These are phyloP conservation scores for Ogataea philodendri DNA, from an alignment of 805 yeast species.

Conservation along the genomic window DNA sequence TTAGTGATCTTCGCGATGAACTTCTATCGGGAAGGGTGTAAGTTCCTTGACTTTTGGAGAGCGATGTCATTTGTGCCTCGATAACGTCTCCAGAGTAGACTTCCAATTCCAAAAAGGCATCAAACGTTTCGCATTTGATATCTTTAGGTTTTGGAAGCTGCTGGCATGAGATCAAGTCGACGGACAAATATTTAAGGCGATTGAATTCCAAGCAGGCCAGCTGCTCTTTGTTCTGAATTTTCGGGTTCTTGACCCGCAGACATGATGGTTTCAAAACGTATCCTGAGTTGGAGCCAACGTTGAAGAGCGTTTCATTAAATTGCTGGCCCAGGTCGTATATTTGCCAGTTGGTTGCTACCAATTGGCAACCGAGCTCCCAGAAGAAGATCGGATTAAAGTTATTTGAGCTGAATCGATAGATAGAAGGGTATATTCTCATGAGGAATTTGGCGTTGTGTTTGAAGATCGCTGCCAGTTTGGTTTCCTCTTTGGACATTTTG, in stretches of 20 bases:
- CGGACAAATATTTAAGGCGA: conserved; percentile 25
- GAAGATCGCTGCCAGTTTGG: conserved; percentile 51
- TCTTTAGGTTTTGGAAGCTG: conserved; percentile 72
- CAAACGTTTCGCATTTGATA: conserved; percentile 43
- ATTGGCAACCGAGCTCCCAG: conserved; percentile 86
- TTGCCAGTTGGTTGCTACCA: conserved; percentile 98
- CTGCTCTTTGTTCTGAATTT: conserved; percentile 17
- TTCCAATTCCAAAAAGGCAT: conserved; percentile 64
- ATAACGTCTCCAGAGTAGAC: conserved; percentile 43
- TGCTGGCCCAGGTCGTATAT: conserved; percentile 88
- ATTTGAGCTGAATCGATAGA: conserved; percentile 68
- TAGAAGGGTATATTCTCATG: conserved; percentile 87
- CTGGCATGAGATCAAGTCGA: conserved; percentile 75
- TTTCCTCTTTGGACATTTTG: conserved; percentile 60
- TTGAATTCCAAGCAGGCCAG: conserved; percentile 23
- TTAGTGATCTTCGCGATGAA: not conserved
- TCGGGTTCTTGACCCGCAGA: conserved; percentile 18
- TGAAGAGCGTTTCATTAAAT: conserved; percentile 79
- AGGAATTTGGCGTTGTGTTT: conserved; percentile 76
- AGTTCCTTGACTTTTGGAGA: conserved; percentile 10
- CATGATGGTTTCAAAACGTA: conserved; percentile 71
- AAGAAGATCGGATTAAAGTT: conserved; percentile 77
- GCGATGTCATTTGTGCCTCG: conserved; percentile 15
- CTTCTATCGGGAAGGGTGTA: conserved; percentile 4
- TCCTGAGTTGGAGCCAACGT: conserved; percentile 58